Evolutionary conservation across 2,329 filamentous ascomycete genomes (phyloP), one percentile per base, ranked within the genome.

Genomic region (Hypoxylon sp.): DNA sequence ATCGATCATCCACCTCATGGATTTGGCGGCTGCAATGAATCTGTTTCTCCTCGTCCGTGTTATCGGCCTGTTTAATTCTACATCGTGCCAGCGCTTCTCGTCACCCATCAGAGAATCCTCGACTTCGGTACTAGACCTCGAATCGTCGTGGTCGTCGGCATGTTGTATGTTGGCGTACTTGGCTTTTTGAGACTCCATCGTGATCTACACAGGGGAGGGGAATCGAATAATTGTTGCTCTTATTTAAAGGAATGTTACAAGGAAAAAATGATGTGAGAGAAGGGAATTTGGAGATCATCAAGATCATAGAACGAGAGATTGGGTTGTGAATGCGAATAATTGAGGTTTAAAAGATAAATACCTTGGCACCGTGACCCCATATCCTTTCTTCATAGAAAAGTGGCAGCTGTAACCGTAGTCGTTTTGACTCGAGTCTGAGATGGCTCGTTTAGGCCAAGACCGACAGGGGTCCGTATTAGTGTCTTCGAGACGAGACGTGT

Each of bases 71-170:
- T 73, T 73, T 30, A 73, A 66, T 53, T 76, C 70, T 45, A 74
- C 69, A 39, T 74, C 70, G 30, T 75, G 71, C 73, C 76, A 76
- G 41, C 75, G 72, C 71, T 80, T 79, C 61, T 77, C 77, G 25
- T 78, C 78, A 54, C 77, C 78, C 72, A 81, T 79, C 52, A 82
- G 69, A 4, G 79, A 80, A 25, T 70, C 70, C 60, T 79, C 80
- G 60, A 81, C 79, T 66, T 81, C 80, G 57, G 80, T 82, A 72
- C 75, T 79, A 25, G 77, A 80, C 37, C 76, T 74, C 54, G 69
- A 63, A 61, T 77, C 75, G 21, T 78, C 75, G 53, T 75, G 73
- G 48, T 80, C 78, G n/a, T 76, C 75, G 23, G 72, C 57, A 30
- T 73, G 68, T 32, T 73, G 66, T 48, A 80, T 58, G 60, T 75